Conservation (phyloP, 2,329 filamentous ascomycete genomes). For the Aspergillus ustus region DNA sequence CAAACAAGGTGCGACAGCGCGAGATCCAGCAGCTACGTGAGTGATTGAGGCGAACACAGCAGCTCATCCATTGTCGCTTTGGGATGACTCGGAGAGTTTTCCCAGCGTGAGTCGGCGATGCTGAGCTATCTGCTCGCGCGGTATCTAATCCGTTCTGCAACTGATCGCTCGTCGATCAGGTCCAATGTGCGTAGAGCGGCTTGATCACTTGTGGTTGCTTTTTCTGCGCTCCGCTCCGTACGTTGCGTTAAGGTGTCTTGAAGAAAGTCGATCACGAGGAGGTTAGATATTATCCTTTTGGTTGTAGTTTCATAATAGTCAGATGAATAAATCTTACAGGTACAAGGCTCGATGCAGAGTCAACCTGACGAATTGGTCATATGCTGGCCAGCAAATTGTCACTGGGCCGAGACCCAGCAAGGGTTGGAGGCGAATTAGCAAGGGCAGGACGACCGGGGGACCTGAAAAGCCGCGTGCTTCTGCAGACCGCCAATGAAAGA, state of each 20-base stretch:
- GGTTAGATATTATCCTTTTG: slow-evolving; percentile 6
- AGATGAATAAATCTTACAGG: slow-evolving; percentile 4
- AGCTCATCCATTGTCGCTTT: slow-evolving; percentile 41
- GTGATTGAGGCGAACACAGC: slow-evolving; percentile 31
- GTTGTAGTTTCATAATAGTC: not conserved
- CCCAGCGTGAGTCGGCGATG: not conserved
- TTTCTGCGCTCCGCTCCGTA: slow-evolving; percentile 10
- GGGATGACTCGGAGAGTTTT: slow-evolving; percentile 12
- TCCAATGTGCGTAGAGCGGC: slow-evolving; percentile 1
- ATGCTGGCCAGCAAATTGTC: slow-evolving; percentile 11
- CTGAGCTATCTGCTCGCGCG: not conserved
- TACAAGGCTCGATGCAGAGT: slow-evolving; percentile 7
- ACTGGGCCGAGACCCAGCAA: slow-evolving; percentile 11
- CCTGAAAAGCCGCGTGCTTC: slow-evolving; percentile 1
- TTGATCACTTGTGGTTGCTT: slow-evolving; percentile 2
- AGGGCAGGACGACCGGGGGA: slow-evolving; percentile 4
- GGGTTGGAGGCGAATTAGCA: slow-evolving; percentile 5
- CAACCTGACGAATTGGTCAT: slow-evolving; percentile 12
- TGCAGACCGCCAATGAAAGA: not conserved
- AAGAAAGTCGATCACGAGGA: slow-evolving; percentile 11
- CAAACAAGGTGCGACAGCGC: slow-evolving; percentile 28
- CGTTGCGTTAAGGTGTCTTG: not conserved
- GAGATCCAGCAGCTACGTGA: slow-evolving; percentile 35
- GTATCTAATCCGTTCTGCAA: slow-evolving; percentile 17
- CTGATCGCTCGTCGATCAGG: slow-evolving; percentile 3